Evolutionary conservation across 345 rosid genomes (phyloP), one percentile per base, ranked within the genome.

Genomic region (Kernera saxatilis): DNA sequence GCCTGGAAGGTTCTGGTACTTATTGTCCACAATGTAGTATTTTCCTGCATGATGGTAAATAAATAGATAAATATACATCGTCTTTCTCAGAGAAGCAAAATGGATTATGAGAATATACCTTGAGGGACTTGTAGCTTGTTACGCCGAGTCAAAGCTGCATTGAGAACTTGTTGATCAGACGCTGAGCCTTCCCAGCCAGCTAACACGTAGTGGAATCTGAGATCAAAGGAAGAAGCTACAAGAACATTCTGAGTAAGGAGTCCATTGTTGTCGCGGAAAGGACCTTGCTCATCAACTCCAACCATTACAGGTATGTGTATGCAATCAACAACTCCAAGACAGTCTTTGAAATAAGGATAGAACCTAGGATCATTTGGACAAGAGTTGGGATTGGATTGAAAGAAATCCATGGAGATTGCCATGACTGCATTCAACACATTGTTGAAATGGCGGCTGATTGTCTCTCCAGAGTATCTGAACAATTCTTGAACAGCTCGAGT

Each of bases 151-250:
- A 93, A 83, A 23, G 96, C 96, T 0, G 97, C 87, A 61, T 85
- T 81, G 32, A 93, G 78, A 79, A 90, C 93, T 63, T 80, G 82
- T 73, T 84, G 84, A 79, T 90, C 90, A 11, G 91, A 84, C 61
- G 98, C 93, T 3, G 98, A 90, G 37, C 97, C 97, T 83, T 93
- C 98, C 98, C 98, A 93, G 13, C 98, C 98, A 73, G 98, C 97
- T 40, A 88, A 80, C 19, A 93, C 96, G 64, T 90, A 93, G 75
- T 79, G 84, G 75, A 93, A 93, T 80, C 82, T 86, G 68, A 93
- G 80, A 78, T 93, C 97, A 74, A 90, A 82, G 29, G 96, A 88
- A 63, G 85, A 86, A 51, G 97, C 96, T 29, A 86, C 92, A 53
- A 93, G 77, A 69, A 90, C 88, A 70, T 81, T 83, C 75, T 93